Percentiles rank a stretch among this genome's conserved stretches.
Conservation (phyloP, 805 yeast species). For the Yarrowia sp. region DNA sequence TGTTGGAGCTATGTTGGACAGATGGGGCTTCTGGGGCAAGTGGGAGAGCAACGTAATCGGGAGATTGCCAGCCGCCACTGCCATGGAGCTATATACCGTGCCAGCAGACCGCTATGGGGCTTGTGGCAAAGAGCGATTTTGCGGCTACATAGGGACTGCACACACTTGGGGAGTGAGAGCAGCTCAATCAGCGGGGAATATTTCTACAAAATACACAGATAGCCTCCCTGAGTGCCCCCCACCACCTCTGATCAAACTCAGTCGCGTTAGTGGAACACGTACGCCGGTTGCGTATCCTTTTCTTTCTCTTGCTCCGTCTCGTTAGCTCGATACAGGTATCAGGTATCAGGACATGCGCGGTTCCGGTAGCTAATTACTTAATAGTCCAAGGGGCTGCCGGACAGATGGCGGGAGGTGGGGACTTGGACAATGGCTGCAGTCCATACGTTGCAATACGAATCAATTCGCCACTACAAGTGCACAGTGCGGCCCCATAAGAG, state of each 20-base stretch:
- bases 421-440: too few species aligned
- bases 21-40: background rate
- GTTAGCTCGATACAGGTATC: too few species aligned
- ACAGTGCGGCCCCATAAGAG: background rate
- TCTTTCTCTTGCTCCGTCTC: too few species aligned
- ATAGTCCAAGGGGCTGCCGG: slow-evolving; percentile 16
- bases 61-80: too few species aligned
- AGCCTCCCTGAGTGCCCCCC: too few species aligned
- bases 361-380: slow-evolving; percentile 11
- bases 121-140: background rate
- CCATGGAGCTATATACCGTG: too few species aligned
- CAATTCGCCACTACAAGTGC: too few species aligned
- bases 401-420: slow-evolving; percentile 1
- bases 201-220: too few species aligned
- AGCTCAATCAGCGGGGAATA: too few species aligned
- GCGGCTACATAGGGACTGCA: background rate
- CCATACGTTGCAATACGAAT: too few species aligned
- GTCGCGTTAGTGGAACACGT: slow-evolving; percentile 19
- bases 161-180: too few species aligned
- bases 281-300: background rate
- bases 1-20: background rate
- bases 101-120: background rate
- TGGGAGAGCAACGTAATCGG: background rate
- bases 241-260: background rate
- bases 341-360: background rate